A percentile compares a stretch with the other conserved stretches of the same genome.
Conservation (phyloP, 768 basidiomycete species). For the Lyophyllum semitale region DNA sequence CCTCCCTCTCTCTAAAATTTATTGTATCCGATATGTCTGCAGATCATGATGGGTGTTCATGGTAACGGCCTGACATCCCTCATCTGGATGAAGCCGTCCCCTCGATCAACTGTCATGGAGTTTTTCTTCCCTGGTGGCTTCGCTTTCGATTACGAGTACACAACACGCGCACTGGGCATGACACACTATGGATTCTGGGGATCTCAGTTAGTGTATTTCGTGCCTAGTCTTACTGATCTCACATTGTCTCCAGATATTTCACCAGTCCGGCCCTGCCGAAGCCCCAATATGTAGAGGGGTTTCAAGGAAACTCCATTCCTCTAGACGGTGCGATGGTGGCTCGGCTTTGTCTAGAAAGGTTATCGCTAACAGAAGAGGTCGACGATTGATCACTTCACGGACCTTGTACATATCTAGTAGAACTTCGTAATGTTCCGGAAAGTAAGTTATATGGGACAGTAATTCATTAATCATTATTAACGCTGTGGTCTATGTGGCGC, state of each 20-base stretch:
- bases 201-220: conserved; percentile 45
- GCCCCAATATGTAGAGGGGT: conserved; percentile 81
- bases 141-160: conserved; percentile 84
- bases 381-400: conserved; percentile 49
- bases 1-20: neutral
- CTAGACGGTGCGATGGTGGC: conserved; percentile 75
- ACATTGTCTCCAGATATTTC: conserved; percentile 52
- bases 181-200: conserved; percentile 86
- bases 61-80: conserved; percentile 89
- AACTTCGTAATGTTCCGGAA: neutral
- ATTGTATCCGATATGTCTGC: neutral
- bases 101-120: conserved; percentile 86
- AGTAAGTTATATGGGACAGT: neutral
- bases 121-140: conserved; percentile 88
- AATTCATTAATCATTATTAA: too few species aligned
- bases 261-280: conserved; percentile 71
- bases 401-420: neutral
- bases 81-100: conserved; percentile 89
- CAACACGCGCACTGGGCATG: conserved; percentile 81
- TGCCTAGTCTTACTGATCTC: conserved; percentile 1
- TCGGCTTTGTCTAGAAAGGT: conserved; percentile 54
- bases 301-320: conserved; percentile 85
- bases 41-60: conserved; percentile 96
- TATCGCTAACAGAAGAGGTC: conserved; percentile 58
- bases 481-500: too few species aligned